These are phyloP conservation scores for Epichloe hybrida DNA, from an alignment of 2,329 filamentous ascomycete genomes.

Conservation along the genomic window DNA sequence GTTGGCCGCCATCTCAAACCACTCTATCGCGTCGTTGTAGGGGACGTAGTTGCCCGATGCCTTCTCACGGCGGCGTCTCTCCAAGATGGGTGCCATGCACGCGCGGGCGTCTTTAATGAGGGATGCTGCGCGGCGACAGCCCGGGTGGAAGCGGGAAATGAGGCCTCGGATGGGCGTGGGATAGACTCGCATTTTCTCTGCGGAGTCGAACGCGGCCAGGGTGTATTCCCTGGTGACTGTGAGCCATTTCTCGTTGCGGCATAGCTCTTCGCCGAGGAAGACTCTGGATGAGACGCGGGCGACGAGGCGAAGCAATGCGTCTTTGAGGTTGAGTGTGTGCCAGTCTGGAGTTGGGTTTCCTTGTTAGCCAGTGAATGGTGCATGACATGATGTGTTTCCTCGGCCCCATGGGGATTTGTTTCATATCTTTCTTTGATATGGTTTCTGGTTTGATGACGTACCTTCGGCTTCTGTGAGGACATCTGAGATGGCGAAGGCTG, in stretches of 20 bases:
- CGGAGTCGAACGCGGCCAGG: slow-evolving; percentile 25
- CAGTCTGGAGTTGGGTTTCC: not conserved
- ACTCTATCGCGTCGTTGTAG: slow-evolving; percentile 35
- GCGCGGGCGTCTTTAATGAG: not conserved
- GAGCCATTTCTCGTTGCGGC: slow-evolving; percentile 31
- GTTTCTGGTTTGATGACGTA: not conserved
- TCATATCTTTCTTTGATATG: not conserved
- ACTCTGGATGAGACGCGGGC: slow-evolving; percentile 16
- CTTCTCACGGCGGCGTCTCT: not conserved
- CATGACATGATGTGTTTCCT: too few species aligned
- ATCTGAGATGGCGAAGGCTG: not conserved
- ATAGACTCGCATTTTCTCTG: slow-evolving; percentile 21
- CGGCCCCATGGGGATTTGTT: not conserved
- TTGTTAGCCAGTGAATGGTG: too few species aligned
- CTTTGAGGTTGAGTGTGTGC: not conserved
- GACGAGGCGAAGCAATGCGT: not conserved
- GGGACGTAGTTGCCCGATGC: slow-evolving; percentile 15
- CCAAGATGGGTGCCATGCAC: not conserved
- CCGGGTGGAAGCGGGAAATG: slow-evolving; percentile 10
- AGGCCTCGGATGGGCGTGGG: slow-evolving; percentile 32
- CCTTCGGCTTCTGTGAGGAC: not conserved
- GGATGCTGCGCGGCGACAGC: not conserved
- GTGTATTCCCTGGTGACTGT: slow-evolving; percentile 22
- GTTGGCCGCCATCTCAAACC: slow-evolving; percentile 34
- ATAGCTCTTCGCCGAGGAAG: slow-evolving; percentile 25